Percentiles rank a stretch among this genome's conserved stretches.
These are phyloP conservation scores for Phytophthora aleatoria DNA, from an alignment of 352 stramenopile genomes.

Conservation along the genomic window DNA sequence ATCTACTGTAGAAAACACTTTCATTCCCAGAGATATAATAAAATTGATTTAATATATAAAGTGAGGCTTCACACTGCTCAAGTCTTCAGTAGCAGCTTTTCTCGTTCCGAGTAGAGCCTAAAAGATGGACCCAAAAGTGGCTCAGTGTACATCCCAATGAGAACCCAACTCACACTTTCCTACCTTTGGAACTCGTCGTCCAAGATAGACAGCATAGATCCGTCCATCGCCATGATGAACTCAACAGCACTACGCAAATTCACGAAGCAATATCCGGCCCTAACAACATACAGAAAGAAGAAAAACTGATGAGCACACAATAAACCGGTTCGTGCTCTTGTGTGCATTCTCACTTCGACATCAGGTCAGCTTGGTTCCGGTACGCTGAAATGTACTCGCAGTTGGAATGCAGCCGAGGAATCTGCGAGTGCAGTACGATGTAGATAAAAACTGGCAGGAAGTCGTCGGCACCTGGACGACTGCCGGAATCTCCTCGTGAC, in stretches of 20 bases:
- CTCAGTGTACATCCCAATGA: not conserved
- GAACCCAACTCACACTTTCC: not conserved
- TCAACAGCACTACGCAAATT: constrained; percentile 91
- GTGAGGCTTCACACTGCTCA: constrained; percentile 9
- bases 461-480: constrained; percentile 83
- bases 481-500: constrained; percentile 65
- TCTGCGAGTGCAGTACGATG: constrained; percentile 90
- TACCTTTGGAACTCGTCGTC: constrained; percentile 81
- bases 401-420: constrained; percentile 88
- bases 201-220: constrained; percentile 82
- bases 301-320: constrained; percentile 3
- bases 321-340: not conserved
- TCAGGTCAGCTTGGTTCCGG: constrained; percentile 86
- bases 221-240: constrained; percentile 89
- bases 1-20: too few relatives aligned
- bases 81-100: constrained; percentile 33
- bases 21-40: not conserved
- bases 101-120: constrained; percentile 49
- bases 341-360: constrained; percentile 76
- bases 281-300: constrained; percentile 26
- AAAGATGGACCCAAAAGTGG: not conserved
- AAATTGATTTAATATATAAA: constrained; percentile 14
- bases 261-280: constrained; percentile 91
- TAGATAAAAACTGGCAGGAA: constrained; percentile 94
- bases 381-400: constrained; percentile 92